These are phyloP conservation scores for Erysimum cheiri DNA, from an alignment of 441 rosid species.

Conservation along the genomic window DNA sequence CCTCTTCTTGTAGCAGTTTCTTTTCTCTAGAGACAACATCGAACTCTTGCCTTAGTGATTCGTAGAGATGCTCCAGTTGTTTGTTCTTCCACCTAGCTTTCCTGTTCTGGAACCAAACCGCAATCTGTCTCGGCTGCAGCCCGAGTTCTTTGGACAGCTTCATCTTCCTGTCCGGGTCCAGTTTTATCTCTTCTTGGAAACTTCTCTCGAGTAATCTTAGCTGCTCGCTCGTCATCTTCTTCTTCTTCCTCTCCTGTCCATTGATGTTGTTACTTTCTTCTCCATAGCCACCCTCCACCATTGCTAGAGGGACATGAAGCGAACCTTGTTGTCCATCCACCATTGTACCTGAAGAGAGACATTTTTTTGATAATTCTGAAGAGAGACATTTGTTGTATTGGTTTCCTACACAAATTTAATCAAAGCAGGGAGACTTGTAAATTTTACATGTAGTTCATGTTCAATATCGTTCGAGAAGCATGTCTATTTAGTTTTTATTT, in stretches of 20 bases:
- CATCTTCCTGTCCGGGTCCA: constrained; percentile 86
- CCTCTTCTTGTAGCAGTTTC: constrained; percentile 84
- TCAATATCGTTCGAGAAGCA: no score
- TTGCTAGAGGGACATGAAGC: constrained; percentile 36
- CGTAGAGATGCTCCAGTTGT: constrained; percentile 78
- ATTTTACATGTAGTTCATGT: no score
- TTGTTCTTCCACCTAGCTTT: constrained; percentile 95
- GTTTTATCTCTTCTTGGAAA: constrained; percentile 85
- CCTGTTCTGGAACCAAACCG: constrained; percentile 95
- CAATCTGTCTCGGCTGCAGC: constrained; percentile 86
- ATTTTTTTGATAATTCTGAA: no score
- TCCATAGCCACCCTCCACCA: constrained; percentile 42
- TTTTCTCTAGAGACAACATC: constrained; percentile 72
- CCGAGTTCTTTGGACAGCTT: constrained; percentile 83
- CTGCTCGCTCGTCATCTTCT: constrained; percentile 72
- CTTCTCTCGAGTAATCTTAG: constrained; percentile 74
- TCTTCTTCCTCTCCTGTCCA: constrained; percentile 66
- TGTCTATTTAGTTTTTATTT: no score
- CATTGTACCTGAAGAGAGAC: no score
- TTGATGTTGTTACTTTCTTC: constrained; percentile 42
- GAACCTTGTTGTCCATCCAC: constrained; percentile 44
- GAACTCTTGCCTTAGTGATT: constrained; percentile 68
- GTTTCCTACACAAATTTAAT: constrained; percentile 3
- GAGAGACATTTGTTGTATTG: constrained; percentile 51
- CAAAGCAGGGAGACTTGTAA: neutral